Evolutionary conservation across 2,329 filamentous ascomycete genomes (phyloP), one percentile per base, ranked within the genome.

Genomic region (Ophiostoma sp.): DNA sequence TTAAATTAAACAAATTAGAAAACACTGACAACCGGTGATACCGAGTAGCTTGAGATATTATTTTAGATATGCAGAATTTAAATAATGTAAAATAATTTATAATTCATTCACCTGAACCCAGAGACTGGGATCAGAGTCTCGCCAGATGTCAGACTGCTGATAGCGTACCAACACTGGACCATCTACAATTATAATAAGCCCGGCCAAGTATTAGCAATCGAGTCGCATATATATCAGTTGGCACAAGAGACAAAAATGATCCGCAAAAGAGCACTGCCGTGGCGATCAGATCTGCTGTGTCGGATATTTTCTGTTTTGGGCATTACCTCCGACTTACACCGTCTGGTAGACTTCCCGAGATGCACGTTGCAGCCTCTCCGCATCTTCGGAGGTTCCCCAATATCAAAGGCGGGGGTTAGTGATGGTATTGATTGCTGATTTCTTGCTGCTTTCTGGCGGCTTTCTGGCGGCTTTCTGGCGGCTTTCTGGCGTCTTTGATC

Each of bases 321-420:
- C 52, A 27, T 31, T 13, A n/a, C 52, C 10, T 57, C 52, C 52
- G 52, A 57, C 52, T 57, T 57, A 57, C 52, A 57, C 52, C 48
- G 23, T 57, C n/a, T 57, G 23, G 3, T 23, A 57, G 44, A 57
- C 52, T 13, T 31, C 52, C 52, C 52, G 52, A 57, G 7, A 27
- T 13, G 52, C 23, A 57, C n/a, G 3, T 17, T 57, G 10, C 52
- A 57, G 52, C n/a, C 52, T 57, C 52, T 57, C 52, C 52, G 52
- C 52, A 57, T 57, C 52, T 57, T 57, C 52, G 52, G 52, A 57
- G 23, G 52, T 57, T 57, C 52, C 52, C 52, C 52, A 57, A 57
- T 13, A 57, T 57, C n/a, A 57, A 27, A 57, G 52, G 23, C 52
- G 52, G 52, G 52, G 52, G 23, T 27, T 57, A 57, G 52, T n/a